Evolutionary conservation across 164 flowering plant species (phyloP).

Genomic region (Vitis amurensis): DNA sequence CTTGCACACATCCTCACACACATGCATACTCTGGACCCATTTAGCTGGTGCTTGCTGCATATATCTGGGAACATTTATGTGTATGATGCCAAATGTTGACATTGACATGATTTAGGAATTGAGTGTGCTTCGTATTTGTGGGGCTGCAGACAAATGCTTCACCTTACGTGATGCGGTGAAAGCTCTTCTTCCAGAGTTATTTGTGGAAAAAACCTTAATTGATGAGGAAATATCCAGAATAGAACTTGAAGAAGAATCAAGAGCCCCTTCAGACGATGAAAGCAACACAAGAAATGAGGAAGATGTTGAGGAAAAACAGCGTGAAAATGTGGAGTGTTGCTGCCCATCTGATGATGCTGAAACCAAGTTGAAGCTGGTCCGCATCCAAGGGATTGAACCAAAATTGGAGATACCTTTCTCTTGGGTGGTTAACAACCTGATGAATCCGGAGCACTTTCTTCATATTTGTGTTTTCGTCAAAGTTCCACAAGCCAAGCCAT

Average conservation of each 20-base stretch:
- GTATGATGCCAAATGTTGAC: no score
- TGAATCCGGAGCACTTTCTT: slow-evolving; percentile 83
- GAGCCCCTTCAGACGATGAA: slow-evolving; percentile 24
- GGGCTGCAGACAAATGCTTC: slow-evolving; percentile 66
- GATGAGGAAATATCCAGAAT: slow-evolving; percentile 26
- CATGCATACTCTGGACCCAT: no score
- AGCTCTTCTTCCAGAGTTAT: slow-evolving; percentile 63
- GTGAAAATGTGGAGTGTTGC: slow-evolving; percentile 12
- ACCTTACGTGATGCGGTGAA: slow-evolving; percentile 69
- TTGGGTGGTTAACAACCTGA: slow-evolving; percentile 85
- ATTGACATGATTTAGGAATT: no score
- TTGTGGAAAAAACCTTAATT: slow-evolving; percentile 27
- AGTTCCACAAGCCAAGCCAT: slow-evolving; percentile 23
- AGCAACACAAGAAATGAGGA: slow-evolving; percentile 14
- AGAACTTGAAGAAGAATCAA: slow-evolving; percentile 32
- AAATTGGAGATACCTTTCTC: slow-evolving; percentile 80
- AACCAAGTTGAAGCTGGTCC: slow-evolving; percentile 71
- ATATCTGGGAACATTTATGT: no score
- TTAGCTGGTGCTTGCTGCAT: no score
- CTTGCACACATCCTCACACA: no score
- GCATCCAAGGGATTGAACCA: slow-evolving; percentile 92
- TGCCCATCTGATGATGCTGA: slow-evolving; percentile 27
- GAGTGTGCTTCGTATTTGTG: not conserved
- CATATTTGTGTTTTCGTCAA: slow-evolving; percentile 73
- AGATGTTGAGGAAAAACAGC: slow-evolving; percentile 20